Evolutionary conservation across 345 rosid genomes (phyloP).

Genomic region (Noccaea bulbosa): DNA sequence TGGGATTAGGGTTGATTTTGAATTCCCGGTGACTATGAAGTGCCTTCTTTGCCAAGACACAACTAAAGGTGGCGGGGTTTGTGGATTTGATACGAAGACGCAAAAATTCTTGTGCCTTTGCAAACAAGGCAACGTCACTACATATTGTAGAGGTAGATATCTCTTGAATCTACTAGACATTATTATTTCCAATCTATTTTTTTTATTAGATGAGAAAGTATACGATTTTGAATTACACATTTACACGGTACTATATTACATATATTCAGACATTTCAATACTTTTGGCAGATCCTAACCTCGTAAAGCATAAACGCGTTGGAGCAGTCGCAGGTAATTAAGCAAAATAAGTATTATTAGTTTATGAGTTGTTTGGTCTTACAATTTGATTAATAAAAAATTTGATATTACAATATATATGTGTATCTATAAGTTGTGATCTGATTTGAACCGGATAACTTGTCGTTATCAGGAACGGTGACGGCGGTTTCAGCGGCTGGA

Average conservation of each 20-base stretch:
- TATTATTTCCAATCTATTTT: background rate
- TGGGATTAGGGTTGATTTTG: conserved; percentile 79
- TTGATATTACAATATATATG: background rate
- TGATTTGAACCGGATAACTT: background rate
- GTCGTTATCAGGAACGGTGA: conserved; percentile 59
- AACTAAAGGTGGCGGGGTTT: conserved; percentile 70
- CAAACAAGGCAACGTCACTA: conserved; percentile 61
- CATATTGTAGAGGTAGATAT: conserved; percentile 64
- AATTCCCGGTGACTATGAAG: conserved; percentile 71
- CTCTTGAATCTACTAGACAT: background rate
- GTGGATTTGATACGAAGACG: conserved; percentile 68
- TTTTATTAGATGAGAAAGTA: background rate
- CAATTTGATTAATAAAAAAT: background rate
- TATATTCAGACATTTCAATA: background rate
- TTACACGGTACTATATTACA: background rate
- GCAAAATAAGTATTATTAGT: background rate
- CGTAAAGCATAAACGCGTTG: conserved; percentile 37
- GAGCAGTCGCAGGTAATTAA: conserved; percentile 40
- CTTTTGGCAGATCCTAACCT: conserved; percentile 34
- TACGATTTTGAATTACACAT: background rate
- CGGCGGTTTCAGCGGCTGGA: conserved; percentile 77
- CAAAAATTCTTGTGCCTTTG: conserved; percentile 74
- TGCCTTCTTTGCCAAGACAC: conserved; percentile 89
- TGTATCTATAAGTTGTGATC: conserved; percentile 5
- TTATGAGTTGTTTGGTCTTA: background rate